phyloP scores from a whole-genome alignment of 2,329 filamentous ascomycete species.

The Rugonectria rugulosa region DNA sequence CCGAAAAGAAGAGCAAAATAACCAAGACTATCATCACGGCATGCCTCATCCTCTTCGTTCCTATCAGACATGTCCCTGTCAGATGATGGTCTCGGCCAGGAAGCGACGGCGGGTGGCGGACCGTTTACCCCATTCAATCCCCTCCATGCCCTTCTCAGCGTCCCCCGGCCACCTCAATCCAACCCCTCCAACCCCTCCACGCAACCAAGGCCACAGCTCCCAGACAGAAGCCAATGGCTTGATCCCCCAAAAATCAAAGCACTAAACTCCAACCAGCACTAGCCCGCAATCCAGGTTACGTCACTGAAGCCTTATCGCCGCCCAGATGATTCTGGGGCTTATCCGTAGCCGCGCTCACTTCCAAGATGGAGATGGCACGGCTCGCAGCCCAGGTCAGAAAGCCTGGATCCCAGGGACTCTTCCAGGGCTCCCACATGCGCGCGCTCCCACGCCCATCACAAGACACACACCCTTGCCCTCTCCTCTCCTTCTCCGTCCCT shows the following conservation, averaged over 20 bases:
- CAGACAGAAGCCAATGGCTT: no score
- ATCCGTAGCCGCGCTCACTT: slow-evolving; percentile 42
- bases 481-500: background rate
- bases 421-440: no score
- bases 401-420: no score
- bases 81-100: background rate
- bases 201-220: no score
- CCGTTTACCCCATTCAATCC: slow-evolving; percentile 1
- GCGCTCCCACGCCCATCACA: slow-evolving; percentile 18
- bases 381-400: background rate
- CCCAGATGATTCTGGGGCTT: slow-evolving; percentile 20
- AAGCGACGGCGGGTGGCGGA: slow-evolving; percentile 17
- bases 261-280: slow-evolving; percentile 4
- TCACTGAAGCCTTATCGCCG: slow-evolving; percentile 39
- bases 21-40: no score
- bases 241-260: no score
- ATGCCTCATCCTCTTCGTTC: no score
- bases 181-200: no score
- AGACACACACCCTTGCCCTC: slow-evolving; percentile 10
- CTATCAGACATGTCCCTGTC: no score
- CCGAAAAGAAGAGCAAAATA: no score
- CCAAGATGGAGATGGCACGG: background rate
- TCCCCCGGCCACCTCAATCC: background rate
- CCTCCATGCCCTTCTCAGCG: background rate
- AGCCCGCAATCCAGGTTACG: slow-evolving; percentile 18